These are phyloP conservation scores for Vitis labrusca DNA, from an alignment of 164 flowering plant species.

Conservation along the genomic window DNA sequence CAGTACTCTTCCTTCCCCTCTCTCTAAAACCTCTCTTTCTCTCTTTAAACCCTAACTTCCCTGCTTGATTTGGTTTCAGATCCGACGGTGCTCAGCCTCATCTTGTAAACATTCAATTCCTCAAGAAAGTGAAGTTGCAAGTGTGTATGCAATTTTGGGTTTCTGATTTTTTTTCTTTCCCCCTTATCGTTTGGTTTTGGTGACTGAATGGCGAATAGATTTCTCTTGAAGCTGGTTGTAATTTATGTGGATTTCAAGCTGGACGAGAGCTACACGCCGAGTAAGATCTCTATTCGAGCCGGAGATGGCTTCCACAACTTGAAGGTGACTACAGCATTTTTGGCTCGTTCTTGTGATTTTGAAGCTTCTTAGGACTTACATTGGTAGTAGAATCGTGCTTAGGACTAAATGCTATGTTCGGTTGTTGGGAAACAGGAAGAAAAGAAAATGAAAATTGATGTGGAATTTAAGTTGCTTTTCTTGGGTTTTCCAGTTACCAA, in stretches of 20 bases:
- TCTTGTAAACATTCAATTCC: constrained; percentile 85
- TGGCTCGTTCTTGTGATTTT: not conserved
- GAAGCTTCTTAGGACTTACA: not conserved
- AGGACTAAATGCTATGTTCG: too few species aligned
- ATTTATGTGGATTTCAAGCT: constrained; percentile 95
- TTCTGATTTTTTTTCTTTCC: not conserved
- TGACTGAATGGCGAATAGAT: not conserved
- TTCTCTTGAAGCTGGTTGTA: constrained; percentile 54
- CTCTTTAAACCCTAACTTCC: not conserved
- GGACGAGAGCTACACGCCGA: constrained; percentile 89
- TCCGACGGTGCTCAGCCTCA: constrained; percentile 99
- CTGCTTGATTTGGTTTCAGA: constrained; percentile 31
- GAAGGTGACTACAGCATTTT: constrained; percentile 48
- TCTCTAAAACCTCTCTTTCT: not conserved
- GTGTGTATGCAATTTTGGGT: constrained; percentile 23
- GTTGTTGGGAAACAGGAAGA: too few species aligned
- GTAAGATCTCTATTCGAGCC: constrained; percentile 72
- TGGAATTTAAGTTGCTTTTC: too few species aligned
- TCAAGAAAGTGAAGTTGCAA: constrained; percentile 89
- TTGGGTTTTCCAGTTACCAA: too few species aligned
- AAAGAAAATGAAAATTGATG: too few species aligned
- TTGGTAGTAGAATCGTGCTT: too few species aligned
- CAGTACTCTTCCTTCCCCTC: constrained; percentile 43
- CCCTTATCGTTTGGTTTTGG: not conserved
- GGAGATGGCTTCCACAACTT: constrained; percentile 97